Base-by-base conservation (phyloP, 1,284 basidiomycete genomes). In the Tetrapyrgos nigripes region DNA sequence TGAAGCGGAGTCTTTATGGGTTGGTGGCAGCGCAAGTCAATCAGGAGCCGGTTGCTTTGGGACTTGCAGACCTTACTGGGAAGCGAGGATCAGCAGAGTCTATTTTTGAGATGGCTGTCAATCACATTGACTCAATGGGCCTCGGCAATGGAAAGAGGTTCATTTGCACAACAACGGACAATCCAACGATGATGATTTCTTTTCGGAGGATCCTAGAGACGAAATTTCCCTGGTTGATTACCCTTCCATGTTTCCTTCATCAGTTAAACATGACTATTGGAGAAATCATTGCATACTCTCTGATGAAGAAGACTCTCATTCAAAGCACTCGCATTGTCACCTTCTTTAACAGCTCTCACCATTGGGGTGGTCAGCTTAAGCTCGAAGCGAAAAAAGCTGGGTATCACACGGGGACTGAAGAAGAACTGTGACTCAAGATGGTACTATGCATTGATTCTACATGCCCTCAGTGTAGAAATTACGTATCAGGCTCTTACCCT, bases 261-360 rank as follows among this genome's bases (percentile, higher is more conserved):
- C 60, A 60, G 3, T 31, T 68, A 10, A 74, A 74, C 55, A 72
- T 65, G 0, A 52, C 70, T 3, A 66, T 75, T 57, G 68, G 73
- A 0, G 63, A 73, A 45, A 69, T 74, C 46, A 24, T 50, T 8
- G 27, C 59, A n/a, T 65, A 60, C 57, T 66, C 70, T 1, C 3
- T 17, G 2, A 66, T 68, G 45, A 73, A 73, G 54, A 54, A 33
- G 23, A 57, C 58, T 8, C 58, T 73, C 4, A 48, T 58, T 3
- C 59, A 64, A 54, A 64, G 55, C 19, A 64, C 55, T 8, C 31
- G 50, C 4, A 68, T 74, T 40, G 68, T 75, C 17, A 50, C 66
- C 19, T 71, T 73, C 64, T 74, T 76, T 63, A 69, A 66, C 51
- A 49, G 55, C 11, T 75, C 69, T 2, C 71, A 75, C 45, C 74